Evolutionary conservation across 2,329 filamentous ascomycete species (phyloP).

Genomic region (Aspergillus caelatus): DNA sequence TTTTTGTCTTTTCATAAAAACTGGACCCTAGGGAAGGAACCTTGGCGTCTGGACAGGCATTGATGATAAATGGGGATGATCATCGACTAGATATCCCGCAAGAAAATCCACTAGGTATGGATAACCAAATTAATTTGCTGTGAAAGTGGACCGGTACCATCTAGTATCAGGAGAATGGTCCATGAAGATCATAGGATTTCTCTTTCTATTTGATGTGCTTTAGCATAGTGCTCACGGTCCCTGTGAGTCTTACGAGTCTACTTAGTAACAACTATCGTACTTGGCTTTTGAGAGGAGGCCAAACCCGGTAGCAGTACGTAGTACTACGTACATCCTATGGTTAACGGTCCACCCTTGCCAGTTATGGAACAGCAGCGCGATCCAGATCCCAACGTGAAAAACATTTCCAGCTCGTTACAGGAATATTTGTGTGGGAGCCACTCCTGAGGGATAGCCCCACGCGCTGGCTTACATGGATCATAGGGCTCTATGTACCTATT

Average conservation of each 20-base stretch:
- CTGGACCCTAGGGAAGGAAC: neutral
- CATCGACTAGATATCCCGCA: neutral
- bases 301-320: too few relatives aligned
- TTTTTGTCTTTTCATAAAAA: neutral
- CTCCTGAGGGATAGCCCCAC: neutral
- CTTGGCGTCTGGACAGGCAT: slow-evolving; percentile 1
- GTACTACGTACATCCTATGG: neutral
- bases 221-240: neutral
- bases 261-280: neutral
- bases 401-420: neutral
- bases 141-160: neutral
- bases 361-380: slow-evolving; percentile 14
- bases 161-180: neutral
- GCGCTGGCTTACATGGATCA: neutral
- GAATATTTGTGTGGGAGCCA: neutral
- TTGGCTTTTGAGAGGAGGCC: neutral
- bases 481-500: slow-evolving; percentile 7
- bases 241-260: slow-evolving; percentile 3
- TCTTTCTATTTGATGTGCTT: slow-evolving; percentile 6
- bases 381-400: neutral
- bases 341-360: slow-evolving; percentile 12
- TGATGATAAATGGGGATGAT: neutral
- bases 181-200: slow-evolving; percentile 11
- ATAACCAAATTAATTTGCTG: neutral
- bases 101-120: neutral